A percentile compares a stretch with the other conserved stretches of the same genome.
Conservation (phyloP, 2,329 filamentous ascomycete species). For the Penicillium griseofulvum region DNA sequence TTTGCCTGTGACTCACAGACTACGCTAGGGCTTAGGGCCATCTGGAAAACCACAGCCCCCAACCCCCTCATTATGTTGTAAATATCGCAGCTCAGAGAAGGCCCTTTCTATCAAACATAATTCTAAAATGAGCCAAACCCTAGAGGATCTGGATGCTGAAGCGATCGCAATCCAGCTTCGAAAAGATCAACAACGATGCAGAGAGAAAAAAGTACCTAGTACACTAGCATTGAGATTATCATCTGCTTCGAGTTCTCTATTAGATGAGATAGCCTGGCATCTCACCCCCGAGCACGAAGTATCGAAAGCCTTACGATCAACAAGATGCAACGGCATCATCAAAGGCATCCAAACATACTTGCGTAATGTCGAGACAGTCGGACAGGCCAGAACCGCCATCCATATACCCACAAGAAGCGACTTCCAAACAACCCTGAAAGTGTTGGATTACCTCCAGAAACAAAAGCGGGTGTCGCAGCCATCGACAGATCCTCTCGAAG, state of each 20-base stretch:
- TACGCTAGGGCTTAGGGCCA: too few species aligned
- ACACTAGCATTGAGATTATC: constrained; percentile 19
- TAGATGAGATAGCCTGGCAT: constrained; percentile 13
- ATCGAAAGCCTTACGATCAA: constrained; percentile 6
- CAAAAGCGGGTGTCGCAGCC: constrained; percentile 4
- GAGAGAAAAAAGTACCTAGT: constrained; percentile 18
- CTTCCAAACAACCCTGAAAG: constrained; percentile 17
- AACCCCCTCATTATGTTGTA: too few species aligned
- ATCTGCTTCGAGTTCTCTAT: constrained; percentile 2
- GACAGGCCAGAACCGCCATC: neutral
- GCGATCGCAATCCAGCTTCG: neutral
- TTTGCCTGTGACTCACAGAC: too few species aligned
- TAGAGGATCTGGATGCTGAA: too few species aligned
- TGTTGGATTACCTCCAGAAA: constrained; percentile 19
- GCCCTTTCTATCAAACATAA: too few species aligned
- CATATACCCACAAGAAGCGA: constrained; percentile 14
- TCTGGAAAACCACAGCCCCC: too few species aligned
- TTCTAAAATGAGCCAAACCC: too few species aligned
- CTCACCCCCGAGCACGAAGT: constrained; percentile 13
- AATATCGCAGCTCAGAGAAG: too few species aligned
- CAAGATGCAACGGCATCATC: constrained; percentile 19
- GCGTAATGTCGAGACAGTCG: constrained; percentile 10
- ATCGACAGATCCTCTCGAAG: constrained; percentile 5
- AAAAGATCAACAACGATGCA: constrained; percentile 31
- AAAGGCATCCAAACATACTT: constrained; percentile 18